These are phyloP conservation scores for Podospora australis DNA, from an alignment of 495 filamentous ascomycete species.

Conservation along the genomic window DNA sequence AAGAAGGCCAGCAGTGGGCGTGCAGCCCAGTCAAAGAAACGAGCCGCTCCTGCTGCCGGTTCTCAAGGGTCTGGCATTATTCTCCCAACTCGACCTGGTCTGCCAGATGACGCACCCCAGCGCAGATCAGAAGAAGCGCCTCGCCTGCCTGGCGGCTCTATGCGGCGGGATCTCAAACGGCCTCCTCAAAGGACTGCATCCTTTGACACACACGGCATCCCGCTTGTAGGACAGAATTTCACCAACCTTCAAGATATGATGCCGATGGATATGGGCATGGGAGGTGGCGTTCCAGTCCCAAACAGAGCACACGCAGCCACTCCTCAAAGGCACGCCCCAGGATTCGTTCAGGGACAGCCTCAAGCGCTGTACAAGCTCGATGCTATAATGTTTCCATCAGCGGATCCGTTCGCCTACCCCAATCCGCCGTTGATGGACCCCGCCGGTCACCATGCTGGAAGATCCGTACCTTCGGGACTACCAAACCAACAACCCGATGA, in stretches of 20 bases:
- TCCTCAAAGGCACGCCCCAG: constrained; percentile 12
- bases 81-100: constrained; percentile 18
- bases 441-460: constrained; percentile 21
- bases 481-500: constrained; percentile 16
- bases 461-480: constrained; percentile 14
- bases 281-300: constrained; percentile 19
- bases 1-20: constrained; percentile 36
- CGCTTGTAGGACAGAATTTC: constrained; percentile 22
- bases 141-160: constrained; percentile 30
- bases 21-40: constrained; percentile 48
- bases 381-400: constrained; percentile 87
- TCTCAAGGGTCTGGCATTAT: constrained; percentile 27
- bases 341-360: constrained; percentile 24
- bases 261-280: constrained; percentile 24
- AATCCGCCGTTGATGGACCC: constrained; percentile 68
- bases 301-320: constrained; percentile 14
- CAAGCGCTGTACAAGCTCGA: constrained; percentile 57
- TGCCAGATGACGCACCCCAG: constrained; percentile 21
- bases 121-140: constrained; percentile 46
- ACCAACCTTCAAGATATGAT: constrained; percentile 26
- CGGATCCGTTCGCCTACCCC: constrained; percentile 85
- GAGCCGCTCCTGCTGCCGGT: constrained; percentile 50
- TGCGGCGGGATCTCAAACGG: constrained; percentile 14
- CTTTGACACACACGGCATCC: constrained; percentile 26
- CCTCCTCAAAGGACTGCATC: constrained; percentile 27